A percentile compares a stretch with the other conserved stretches of the same genome.
phyloP scores from a whole-genome alignment of 805 yeast genomes.

The Candida suzukii region DNA sequence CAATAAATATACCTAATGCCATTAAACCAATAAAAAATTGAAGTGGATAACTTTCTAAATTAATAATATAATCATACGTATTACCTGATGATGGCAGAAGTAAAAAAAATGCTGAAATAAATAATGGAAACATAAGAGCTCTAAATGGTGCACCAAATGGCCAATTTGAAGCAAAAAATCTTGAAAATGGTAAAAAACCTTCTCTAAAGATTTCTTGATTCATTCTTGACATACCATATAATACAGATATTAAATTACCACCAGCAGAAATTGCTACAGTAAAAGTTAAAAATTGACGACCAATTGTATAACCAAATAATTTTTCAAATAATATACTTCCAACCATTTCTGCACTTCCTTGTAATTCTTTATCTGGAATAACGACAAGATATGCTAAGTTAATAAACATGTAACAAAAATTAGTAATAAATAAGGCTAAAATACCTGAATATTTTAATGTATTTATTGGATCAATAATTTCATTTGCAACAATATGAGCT shows the following conservation, averaged over 20 bases:
- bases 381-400: constrained; percentile 45
- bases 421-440: constrained; percentile 32
- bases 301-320: constrained; percentile 42
- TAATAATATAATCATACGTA: constrained; percentile 43
- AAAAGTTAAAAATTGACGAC: constrained; percentile 39
- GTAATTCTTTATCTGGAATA: constrained; percentile 40
- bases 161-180: constrained; percentile 45
- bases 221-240: constrained; percentile 45
- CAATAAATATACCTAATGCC: constrained; percentile 50
- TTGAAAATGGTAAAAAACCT: constrained; percentile 45
- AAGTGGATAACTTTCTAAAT: constrained; percentile 44
- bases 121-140: constrained; percentile 35
- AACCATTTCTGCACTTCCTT: constrained; percentile 38
- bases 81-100: constrained; percentile 40
- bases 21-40: constrained; percentile 44
- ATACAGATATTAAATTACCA: constrained; percentile 48
- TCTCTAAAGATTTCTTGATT: constrained; percentile 53
- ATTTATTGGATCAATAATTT: constrained; percentile 42
- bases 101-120: constrained; percentile 33
- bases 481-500: constrained; percentile 48
- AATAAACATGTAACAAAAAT: constrained; percentile 38
- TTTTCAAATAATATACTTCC: constrained; percentile 47
- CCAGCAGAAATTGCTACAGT: constrained; percentile 48
- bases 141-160: constrained; percentile 48
- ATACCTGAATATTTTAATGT: constrained; percentile 52